Conservation (phyloP, 805 yeast genomes). For the Wickerhamomyces canadensis region DNA sequence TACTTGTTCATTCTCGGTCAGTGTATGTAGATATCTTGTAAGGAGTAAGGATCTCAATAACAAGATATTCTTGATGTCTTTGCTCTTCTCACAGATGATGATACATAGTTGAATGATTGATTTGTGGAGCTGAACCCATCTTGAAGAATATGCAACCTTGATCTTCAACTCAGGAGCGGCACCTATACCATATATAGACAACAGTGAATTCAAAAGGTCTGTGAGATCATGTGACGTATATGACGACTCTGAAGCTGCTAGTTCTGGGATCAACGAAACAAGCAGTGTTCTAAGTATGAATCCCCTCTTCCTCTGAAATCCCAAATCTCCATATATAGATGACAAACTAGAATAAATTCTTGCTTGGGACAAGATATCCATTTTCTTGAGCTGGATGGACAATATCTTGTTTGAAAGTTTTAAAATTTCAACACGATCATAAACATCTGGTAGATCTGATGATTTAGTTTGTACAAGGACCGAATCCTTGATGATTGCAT, state of each 20-base stretch:
- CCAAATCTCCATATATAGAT: conserved; percentile 53
- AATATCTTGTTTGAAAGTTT: conserved; percentile 42
- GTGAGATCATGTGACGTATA: conserved; percentile 27
- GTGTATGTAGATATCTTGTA: conserved; percentile 47
- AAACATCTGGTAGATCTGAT: conserved; percentile 9
- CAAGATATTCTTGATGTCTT: conserved; percentile 38
- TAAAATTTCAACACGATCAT: conserved; percentile 39
- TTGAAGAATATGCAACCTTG: conserved; percentile 25
- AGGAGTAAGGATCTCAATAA: conserved; percentile 49
- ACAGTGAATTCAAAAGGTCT: conserved; percentile 42
- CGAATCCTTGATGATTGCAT: conserved; percentile 38
- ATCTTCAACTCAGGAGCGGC: conserved; percentile 28
- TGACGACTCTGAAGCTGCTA: conserved; percentile 10
- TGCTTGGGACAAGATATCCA: conserved; percentile 50
- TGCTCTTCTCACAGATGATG: conserved; percentile 45
- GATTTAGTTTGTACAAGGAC: conserved; percentile 13
- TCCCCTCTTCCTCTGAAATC: conserved; percentile 60
- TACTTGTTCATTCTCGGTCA: conserved; percentile 55
- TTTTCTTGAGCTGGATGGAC: conserved; percentile 36
- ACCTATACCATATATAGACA: conserved; percentile 50
- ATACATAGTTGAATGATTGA: conserved; percentile 48
- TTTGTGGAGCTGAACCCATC: conserved; percentile 56
- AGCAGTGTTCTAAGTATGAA: conserved; percentile 65
- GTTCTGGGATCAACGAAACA: conserved; percentile 40
- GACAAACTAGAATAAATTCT: conserved; percentile 64